Percentiles rank a stretch among this genome's conserved stretches.
Conservation (phyloP, 805 yeast genomes). For the Suhomyces vadensis region DNA sequence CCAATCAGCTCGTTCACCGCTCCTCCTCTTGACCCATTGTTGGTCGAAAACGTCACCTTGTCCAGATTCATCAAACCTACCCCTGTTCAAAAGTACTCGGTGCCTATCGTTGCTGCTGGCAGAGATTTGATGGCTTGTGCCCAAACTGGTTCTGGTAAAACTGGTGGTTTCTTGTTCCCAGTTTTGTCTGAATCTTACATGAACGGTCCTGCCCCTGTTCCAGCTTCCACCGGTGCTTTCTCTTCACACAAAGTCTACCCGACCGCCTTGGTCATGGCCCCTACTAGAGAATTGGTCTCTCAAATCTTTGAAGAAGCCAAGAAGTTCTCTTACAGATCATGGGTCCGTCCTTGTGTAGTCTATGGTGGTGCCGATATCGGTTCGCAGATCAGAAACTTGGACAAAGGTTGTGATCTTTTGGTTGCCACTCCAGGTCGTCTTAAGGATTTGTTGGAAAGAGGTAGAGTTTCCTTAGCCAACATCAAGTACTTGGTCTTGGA, state of each 20-base stretch:
- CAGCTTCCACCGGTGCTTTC: constrained; percentile 50
- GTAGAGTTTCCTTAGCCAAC: constrained; percentile 82
- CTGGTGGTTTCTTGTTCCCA: constrained; percentile 99
- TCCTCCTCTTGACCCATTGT: constrained; percentile 86
- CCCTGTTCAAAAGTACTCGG: constrained; percentile 92
- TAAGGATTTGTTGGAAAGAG: constrained; percentile 93
- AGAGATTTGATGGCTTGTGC: constrained; percentile 98
- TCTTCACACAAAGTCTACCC: constrained; percentile 84
- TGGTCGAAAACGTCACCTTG: constrained; percentile 81
- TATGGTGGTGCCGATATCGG: constrained; percentile 98
- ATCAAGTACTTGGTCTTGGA: constrained; percentile 93
- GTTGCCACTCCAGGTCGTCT: constrained; percentile 99
- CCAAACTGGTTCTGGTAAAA: constrained; percentile 98
- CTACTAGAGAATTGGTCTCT: constrained; percentile 98
- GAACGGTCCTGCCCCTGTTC: constrained; percentile 75
- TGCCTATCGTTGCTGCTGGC: constrained; percentile 85
- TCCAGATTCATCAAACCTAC: constrained; percentile 96
- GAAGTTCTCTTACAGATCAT: constrained; percentile 94
- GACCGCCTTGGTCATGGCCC: constrained; percentile 93
- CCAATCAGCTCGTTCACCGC: constrained; percentile 83
- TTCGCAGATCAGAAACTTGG: constrained; percentile 81
- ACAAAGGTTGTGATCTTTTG: constrained; percentile 90
- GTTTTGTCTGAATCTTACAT: constrained; percentile 87
- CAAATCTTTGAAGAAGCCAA: constrained; percentile 96
- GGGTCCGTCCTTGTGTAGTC: constrained; percentile 95